Evolutionary conservation across 352 stramenopile species (phyloP).

Genomic region (Albugo laibachii): DNA sequence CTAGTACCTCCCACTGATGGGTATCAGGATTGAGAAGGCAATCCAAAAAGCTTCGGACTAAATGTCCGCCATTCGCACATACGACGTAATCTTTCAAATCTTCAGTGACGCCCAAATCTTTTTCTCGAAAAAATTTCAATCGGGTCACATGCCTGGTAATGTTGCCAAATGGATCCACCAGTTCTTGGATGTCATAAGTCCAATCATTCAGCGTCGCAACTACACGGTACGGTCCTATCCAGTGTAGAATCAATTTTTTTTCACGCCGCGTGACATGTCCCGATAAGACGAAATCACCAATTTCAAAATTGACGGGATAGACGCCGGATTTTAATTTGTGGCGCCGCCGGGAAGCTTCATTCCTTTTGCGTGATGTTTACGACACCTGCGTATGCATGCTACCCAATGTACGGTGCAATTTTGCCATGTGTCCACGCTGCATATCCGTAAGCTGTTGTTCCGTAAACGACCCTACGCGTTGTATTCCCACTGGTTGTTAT

Average conservation of each 20-base stretch:
- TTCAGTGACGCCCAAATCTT: slow-evolving; percentile 2
- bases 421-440: neutral
- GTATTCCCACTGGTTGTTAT: neutral
- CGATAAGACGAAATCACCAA: slow-evolving; percentile 4
- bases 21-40: slow-evolving; percentile 3
- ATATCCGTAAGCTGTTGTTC: slow-evolving; percentile 1
- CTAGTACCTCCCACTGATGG: slow-evolving; percentile 5
- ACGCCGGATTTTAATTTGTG: neutral
- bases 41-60: slow-evolving; percentile 2
- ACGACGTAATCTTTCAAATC: slow-evolving; percentile 5
- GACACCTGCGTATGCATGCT: slow-evolving; percentile 5
- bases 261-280: slow-evolving; percentile 1
- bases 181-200: slow-evolving; percentile 4
- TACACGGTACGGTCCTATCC: neutral
- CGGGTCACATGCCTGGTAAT: slow-evolving; percentile 1
- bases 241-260: slow-evolving; percentile 3
- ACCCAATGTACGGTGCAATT: neutral
- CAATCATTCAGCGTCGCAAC: slow-evolving; percentile 1
- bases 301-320: slow-evolving; percentile 1
- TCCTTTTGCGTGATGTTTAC: neutral
- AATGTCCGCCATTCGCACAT: slow-evolving; percentile 3
- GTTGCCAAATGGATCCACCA: slow-evolving; percentile 1
- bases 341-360: neutral
- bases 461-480: neutral
- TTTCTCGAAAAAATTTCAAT: slow-evolving; percentile 4